Base-by-base conservation (phyloP, 352 stramenopile species). In the Globisporangium nodosum region DNA sequence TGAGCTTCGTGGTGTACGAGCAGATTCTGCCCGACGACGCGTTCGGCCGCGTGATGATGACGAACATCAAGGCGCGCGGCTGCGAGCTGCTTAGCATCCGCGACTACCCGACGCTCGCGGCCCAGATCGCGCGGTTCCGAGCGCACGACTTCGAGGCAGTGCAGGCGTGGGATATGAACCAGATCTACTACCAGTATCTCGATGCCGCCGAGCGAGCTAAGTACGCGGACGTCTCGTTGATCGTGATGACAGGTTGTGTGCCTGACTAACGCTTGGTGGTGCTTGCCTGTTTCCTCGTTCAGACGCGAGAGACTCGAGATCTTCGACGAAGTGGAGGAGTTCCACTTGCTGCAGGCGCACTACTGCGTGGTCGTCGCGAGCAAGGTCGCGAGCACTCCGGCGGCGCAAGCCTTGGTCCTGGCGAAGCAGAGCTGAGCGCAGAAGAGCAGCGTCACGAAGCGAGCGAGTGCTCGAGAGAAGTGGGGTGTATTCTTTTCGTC, bases 261-360 rank as follows among this genome's bases (percentile, higher is more conserved):
- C 50, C 21, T 51, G 1, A 51, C 31, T 62, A 40, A 50, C 24
- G 30, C 1, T 20, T 12, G 9, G 11, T 48, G 1, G 3, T 54
- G 24, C 11, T 24, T 46, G 13, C 5, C 21, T 30, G 11, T n/a
- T 49, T 4, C 35, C n/a, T 15, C 20, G 9, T 13, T 5, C 21
- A 94, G 84, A 35, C 76, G 84, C 16, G 86, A 96, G 61, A 78
- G 74, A 43, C 74, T 97, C 20, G 90, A 97, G 68, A 90, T 96
- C 49, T 96, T 97, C 65, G 90, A 97, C 63, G 90, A 97, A 58
- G 64, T 97, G 15, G 90, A 97, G 63, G 90, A 97, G 61, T 97
- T 92, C 66, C 83, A 96, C 71, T 63, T 97, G 63, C 74, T 97
- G 50, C 88, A 97, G 51, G 78, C 73, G 1, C 90, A 97, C 69